Evolutionary conservation across 305 asterid species (phyloP).

Genomic region (Fraxinus ornus): DNA sequence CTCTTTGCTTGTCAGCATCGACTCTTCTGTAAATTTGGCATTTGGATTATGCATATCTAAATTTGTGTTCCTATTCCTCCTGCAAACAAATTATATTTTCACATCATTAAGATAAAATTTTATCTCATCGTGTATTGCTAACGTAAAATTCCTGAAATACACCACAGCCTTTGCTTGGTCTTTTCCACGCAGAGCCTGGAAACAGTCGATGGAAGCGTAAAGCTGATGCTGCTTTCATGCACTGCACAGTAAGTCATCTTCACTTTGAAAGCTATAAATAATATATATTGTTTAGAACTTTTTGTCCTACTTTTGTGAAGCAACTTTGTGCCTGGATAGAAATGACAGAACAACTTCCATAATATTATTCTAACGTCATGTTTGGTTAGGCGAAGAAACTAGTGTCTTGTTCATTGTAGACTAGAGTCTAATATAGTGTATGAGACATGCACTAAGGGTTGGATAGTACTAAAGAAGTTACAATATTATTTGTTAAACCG

Average conservation of each 20-base stretch:
- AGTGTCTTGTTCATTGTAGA: not conserved
- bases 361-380: not conserved
- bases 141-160: constrained; percentile 15
- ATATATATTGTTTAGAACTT: not conserved
- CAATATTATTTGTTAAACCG: not conserved
- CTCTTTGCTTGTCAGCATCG: not conserved
- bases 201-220: constrained; percentile 81
- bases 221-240: constrained; percentile 69
- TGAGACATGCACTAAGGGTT: not conserved
- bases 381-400: not conserved
- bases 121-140: not conserved
- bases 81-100: not conserved
- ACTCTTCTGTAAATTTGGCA: not conserved
- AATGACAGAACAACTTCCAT: not conserved
- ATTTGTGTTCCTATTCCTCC: not conserved
- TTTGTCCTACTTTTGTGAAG: not conserved
- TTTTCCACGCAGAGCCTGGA: constrained; percentile 76
- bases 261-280: constrained; percentile 6
- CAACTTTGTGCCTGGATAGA: not conserved
- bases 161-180: constrained; percentile 81
- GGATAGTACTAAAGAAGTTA: not conserved
- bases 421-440: no score
- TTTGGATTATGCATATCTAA: not conserved
- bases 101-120: not conserved
- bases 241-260: constrained; percentile 53